Evolutionary conservation across 2,329 filamentous ascomycete genomes (phyloP).

Genomic region (Penicillium vulpinum): DNA sequence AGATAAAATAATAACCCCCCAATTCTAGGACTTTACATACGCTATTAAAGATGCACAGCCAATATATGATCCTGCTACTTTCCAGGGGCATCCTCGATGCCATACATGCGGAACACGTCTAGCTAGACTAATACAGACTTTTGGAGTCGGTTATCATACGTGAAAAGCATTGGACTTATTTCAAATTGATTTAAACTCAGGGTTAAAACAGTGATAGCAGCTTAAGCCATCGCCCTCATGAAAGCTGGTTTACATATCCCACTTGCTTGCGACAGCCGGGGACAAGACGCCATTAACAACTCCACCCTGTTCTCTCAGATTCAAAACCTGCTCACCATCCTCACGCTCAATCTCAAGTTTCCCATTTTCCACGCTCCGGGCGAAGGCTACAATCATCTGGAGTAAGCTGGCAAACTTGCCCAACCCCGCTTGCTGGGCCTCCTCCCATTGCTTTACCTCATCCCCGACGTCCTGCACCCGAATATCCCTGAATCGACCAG

Average conservation of each 20-base stretch:
- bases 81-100: not conserved
- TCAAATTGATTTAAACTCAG: not conserved
- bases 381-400: slow-evolving; percentile 22
- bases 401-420: slow-evolving; percentile 14
- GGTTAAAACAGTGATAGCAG: not conserved
- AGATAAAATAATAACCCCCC: not conserved
- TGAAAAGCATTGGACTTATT: not conserved
- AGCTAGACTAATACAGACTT: too few relatives aligned
- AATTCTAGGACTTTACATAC: not conserved
- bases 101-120: not conserved
- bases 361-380: slow-evolving; percentile 15
- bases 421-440: slow-evolving; percentile 32
- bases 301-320: slow-evolving; percentile 28
- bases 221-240: too few relatives aligned
- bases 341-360: slow-evolving; percentile 29
- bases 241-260: not conserved
- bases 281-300: slow-evolving; percentile 7
- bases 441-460: slow-evolving; percentile 46
- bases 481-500: slow-evolving; percentile 47
- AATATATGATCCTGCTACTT: too few relatives aligned
- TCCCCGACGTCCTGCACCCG: slow-evolving; percentile 39
- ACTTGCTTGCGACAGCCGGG: not conserved
- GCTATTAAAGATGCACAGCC: not conserved
- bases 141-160: not conserved
- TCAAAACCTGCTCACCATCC: slow-evolving; percentile 28